Evolutionary conservation across 2,329 filamentous ascomycete species (phyloP), one percentile per base, ranked within the genome.

Genomic region (Clarireedia paspali): DNA sequence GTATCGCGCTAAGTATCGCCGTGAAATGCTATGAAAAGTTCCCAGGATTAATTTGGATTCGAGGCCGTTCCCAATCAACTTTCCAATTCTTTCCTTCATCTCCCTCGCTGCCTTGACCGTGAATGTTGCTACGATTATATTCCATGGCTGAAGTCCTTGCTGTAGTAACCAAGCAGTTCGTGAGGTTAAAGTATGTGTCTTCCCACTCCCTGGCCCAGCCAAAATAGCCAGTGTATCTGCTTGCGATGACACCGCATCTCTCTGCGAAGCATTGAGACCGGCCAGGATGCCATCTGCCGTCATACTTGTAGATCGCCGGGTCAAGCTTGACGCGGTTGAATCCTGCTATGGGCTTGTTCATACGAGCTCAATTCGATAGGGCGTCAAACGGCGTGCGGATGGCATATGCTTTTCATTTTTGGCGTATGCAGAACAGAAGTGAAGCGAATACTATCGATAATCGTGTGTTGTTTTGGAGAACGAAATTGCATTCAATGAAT

Each of bases 101-200:
- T 97, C 92, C 17, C 80, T 82, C 17, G 91, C 89, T 1, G 94
- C 91, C 71, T 97, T 97, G 70, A 96, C 91, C 2, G 94, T 99
- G 68, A 99, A 99, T 0, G 92, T 97, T 59, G 92, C 94, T 58
- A 96, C 92, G 58, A 99, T 85, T 65, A 97, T 84, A 73, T 96
- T 90, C 74, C 88, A 84, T 66, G 92, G 92, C 56, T 83, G 80
- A 64, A 89, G 82, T 44, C 85, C 82, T 63, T 87, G 77, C 50
- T 85, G 81, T 53, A 96, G 80, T 30, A 96, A 82, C 78, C 92
- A 95, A 64, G 91, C 91, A 57, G 96, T 90, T 60, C 94, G 87
- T 46, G 91, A 89, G 0, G 91, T 96, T 53, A 99, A 78, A 0
- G 94, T 97, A 71, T 96, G 95, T 14, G 92, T 99, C 73, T 99